Conservation (phyloP, 73 alveolate species). For the Tetrahymena malaccensis region DNA sequence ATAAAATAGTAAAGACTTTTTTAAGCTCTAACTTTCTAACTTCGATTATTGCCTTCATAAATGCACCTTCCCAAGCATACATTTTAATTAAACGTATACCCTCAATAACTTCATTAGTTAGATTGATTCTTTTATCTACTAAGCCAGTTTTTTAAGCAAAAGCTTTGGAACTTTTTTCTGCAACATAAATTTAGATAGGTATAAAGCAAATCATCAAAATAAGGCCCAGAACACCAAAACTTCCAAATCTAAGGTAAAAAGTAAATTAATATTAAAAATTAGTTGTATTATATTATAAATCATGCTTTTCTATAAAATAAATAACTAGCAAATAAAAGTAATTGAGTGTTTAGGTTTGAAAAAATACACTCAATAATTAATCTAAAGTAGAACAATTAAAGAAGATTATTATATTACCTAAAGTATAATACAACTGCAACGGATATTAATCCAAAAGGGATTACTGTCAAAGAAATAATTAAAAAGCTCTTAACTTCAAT, state of each 20-base stretch:
- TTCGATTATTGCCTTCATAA: neutral
- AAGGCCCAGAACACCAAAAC: neutral
- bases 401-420: neutral
- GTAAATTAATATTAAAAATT: neutral
- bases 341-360: too few species aligned
- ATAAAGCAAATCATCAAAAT: neutral
- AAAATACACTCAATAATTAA: too few species aligned
- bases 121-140: conserved; percentile 13
- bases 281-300: neutral
- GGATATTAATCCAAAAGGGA: neutral
- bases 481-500: neutral
- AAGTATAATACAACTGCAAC: neutral
- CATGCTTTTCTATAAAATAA: neutral
- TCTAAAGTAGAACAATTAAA: neutral
- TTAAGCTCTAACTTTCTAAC: conserved; percentile 1
- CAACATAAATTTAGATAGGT: neutral
- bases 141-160: neutral
- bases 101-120: conserved; percentile 16
- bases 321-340: neutral
- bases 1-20: neutral
- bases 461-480: neutral
- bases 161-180: neutral
- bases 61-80: conserved; percentile 20
- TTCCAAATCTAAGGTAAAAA: neutral
- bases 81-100: conserved; percentile 32